phyloP scores from a whole-genome alignment of 164 flowering plant species.

The Macadamia tetraphylla region DNA sequence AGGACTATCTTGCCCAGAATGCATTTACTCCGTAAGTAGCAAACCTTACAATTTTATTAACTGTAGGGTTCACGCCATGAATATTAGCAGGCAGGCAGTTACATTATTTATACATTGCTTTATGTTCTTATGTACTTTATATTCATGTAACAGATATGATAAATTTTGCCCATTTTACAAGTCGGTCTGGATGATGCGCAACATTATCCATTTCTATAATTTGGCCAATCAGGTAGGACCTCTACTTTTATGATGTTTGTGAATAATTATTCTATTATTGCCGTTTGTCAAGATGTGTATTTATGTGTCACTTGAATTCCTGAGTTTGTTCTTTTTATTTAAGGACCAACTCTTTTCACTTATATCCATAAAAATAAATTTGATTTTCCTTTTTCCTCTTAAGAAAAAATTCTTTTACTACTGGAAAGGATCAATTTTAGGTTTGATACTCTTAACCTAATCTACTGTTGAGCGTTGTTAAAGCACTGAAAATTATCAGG shows the following conservation, averaged over 20 bases:
- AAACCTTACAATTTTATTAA: neutral
- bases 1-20: constrained; percentile 98
- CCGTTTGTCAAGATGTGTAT: neutral
- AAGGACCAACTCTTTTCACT: neutral
- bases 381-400: neutral
- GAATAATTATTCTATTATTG: neutral
- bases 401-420: neutral
- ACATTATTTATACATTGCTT: too few species aligned
- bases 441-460: too few species aligned
- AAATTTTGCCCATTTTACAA: constrained; percentile 98
- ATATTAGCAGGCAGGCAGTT: neutral
- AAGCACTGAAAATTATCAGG: too few species aligned
- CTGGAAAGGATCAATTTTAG: too few species aligned
- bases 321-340: neutral
- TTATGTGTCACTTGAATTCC: neutral
- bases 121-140: constrained; percentile 1
- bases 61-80: neutral
- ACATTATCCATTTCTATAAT: constrained; percentile 85
- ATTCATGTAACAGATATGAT: constrained; percentile 63
- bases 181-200: constrained; percentile 99
- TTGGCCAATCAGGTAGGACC: constrained; percentile 85
- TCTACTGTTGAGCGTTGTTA: too few species aligned
- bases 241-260: neutral
- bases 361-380: neutral
- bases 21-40: constrained; percentile 96